Evolutionary conservation across 2,329 filamentous ascomycete species (phyloP).

Genomic region (Tolypocladium endophyticum): DNA sequence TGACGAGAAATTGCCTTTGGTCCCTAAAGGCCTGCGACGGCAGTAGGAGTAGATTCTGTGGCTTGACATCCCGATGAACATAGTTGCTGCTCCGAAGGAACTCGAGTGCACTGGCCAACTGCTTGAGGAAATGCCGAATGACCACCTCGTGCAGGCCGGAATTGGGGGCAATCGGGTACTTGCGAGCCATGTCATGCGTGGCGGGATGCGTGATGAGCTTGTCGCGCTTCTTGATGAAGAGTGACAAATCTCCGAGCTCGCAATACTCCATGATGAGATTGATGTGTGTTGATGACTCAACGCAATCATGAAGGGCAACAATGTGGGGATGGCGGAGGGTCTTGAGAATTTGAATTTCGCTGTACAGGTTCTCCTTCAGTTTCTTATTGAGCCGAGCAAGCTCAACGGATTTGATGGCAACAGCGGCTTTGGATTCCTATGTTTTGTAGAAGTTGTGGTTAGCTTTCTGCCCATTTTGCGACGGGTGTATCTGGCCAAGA

Average conservation of each 20-base stretch:
- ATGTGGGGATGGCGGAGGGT: constrained; percentile 92
- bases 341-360: constrained; percentile 92
- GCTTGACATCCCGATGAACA: constrained; percentile 95
- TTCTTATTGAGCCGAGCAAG: constrained; percentile 86
- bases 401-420: constrained; percentile 95
- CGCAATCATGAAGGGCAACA: constrained; percentile 88
- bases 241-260: constrained; percentile 83
- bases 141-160: constrained; percentile 96
- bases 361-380: constrained; percentile 89
- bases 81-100: constrained; percentile 79
- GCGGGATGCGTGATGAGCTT: constrained; percentile 69
- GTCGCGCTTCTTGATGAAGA: constrained; percentile 92
- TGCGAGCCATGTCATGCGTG: constrained; percentile 81
- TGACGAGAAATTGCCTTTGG: constrained; percentile 45
- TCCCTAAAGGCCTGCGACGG: constrained; percentile 66
- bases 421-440: constrained; percentile 68
- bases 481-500: not conserved
- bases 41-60: constrained; percentile 86
- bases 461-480: not conserved
- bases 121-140: constrained; percentile 89
- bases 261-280: constrained; percentile 99
- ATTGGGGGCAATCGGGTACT: constrained; percentile 74
- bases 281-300: constrained; percentile 78
- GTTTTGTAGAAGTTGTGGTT: not conserved
- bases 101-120: constrained; percentile 81